Conservation (phyloP, 768 basidiomycete species). For the Pluteus cervinus region DNA sequence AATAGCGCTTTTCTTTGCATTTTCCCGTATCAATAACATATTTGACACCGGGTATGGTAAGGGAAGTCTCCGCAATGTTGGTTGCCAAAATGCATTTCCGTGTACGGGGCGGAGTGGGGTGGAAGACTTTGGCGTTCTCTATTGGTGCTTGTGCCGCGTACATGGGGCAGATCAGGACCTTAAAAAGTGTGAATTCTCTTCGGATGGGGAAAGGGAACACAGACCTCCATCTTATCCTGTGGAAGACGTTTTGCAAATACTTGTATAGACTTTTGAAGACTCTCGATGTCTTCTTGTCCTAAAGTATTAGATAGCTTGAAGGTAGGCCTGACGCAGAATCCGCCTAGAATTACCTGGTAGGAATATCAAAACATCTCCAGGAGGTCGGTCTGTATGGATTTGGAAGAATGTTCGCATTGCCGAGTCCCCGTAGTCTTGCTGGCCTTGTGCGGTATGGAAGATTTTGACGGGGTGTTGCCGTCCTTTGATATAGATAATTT, state of each 20-base stretch:
- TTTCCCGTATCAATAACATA: conserved; percentile 97
- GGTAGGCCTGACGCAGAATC: background rate
- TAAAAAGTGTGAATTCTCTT: conserved; percentile 6
- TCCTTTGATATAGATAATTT: conserved; percentile 87
- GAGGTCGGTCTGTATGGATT: conserved; percentile 73
- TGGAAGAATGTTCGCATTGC: conserved; percentile 93
- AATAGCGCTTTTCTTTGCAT: conserved; percentile 89
- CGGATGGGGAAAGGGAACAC: conserved; percentile 9
- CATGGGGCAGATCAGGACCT: conserved; percentile 77
- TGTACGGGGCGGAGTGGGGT: conserved; percentile 51
- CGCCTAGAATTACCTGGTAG: conserved; percentile 56
- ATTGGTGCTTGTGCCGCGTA: conserved; percentile 79
- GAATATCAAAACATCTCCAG: conserved; percentile 91
- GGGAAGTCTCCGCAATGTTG: conserved; percentile 96
- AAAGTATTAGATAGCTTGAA: conserved; percentile 2
- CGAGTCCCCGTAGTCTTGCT: conserved; percentile 82
- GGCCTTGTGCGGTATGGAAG: conserved; percentile 68
- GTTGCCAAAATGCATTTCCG: conserved; percentile 95
- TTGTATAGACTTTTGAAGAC: conserved; percentile 68
- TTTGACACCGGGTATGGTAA: conserved; percentile 93
- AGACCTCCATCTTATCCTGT: conserved; percentile 43
- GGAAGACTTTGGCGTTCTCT: conserved; percentile 78
- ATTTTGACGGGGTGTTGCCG: conserved; percentile 89
- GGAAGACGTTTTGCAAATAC: conserved; percentile 68
- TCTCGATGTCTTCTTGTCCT: conserved; percentile 98